Evolutionary conservation across 2,329 filamentous ascomycete species (phyloP), one percentile per base, ranked within the genome.

Genomic region (Clarireedia hainanense): DNA sequence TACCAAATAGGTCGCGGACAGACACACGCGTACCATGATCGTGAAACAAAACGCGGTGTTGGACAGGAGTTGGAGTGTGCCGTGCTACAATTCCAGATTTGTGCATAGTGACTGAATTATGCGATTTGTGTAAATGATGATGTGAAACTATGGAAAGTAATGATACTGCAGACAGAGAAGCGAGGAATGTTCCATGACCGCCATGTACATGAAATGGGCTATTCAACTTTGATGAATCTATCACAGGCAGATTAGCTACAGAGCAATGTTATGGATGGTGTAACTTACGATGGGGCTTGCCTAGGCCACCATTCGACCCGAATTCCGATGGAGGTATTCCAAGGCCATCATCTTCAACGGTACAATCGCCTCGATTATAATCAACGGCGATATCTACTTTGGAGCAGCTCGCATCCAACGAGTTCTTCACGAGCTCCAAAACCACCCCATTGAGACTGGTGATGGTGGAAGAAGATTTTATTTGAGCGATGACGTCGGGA

Each of bases 391-490:
- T 75, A 52, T 80, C 80, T 59, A 96, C 73, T 55, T 78, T 86
- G 36, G 76, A 78, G 15, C 91, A 85, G 47, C 75, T 74, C 4
- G 91, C 89, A 74, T 99, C 94, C 12, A 99, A 76, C 0, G 90
- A 83, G 69, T 99, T 99, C 68, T 86, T 83, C 26, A 95, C 64
- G 9, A 97, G 77, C 47, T 87, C 88, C 55, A 83, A 75, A 14
- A 89, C 74, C 4, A 88, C 90, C 26, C 74, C 80, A 63, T 85
- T 86, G 34, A 97, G 75, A 46, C 84, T 86, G 1, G 84, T 87
- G 63, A 97, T 86, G 55, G 80, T 76, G n/a, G 83, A 83, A 0
- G 92, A 95, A 0, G 92, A 96, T 68, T 86, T 88, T 73, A 99
- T 86, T 69, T 91, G 89, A 48, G 86, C 81, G 64, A 84, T 77